Base-by-base conservation (phyloP, 208 protist genomes). In the Acanthamoeba royreba region DNA sequence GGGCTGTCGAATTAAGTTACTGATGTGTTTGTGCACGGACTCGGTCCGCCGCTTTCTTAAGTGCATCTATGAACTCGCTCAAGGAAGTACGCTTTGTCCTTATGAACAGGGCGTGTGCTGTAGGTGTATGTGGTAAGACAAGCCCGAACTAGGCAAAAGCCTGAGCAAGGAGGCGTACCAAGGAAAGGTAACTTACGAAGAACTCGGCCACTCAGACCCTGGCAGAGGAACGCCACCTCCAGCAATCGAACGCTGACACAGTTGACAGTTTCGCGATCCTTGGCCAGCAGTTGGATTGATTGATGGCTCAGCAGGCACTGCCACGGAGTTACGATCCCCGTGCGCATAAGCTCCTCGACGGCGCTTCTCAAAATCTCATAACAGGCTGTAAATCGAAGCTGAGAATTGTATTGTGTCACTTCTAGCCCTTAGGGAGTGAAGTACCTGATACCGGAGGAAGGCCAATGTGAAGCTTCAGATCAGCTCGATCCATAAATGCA, bases 401-500 rank as follows among this genome's bases (percentile, higher is more conserved):
- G n/a, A n/a, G n/a, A 4, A 55, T 0, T 53, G 22, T 25, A n/a
- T 9, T 53, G 3, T 33, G 22, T 0, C 31, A 53, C 40, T 2
- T 0, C n/a, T n/a, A 8, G 43, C 1, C 31, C 69, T n/a, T 3
- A 52, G 13, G 5, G 43, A 8, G 15, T 19, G 38, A n/a, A n/a
- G 66, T 42, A 90, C 83, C 46, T 15, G 52, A 35, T 1, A 95
- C 2, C 4, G 97, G 96, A 5, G 99, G 99, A 17, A 96, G 96
- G 0, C 98, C 98, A 47, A 99, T 97, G 95, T 97, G 98, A 52
- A 99, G 95, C 83, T 98, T 99, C 38, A 99, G 98, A 95, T 99
- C 99, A 0, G 98, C 98, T 15, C 99, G 94, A 93, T 99, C 98
- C 28, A 99, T 92, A 92, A 99, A 99, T 1, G 98, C 58, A n/a